Evolutionary conservation across 345 rosid genomes (phyloP), one percentile per base, ranked within the genome.

Genomic region (Pistacia vera): DNA sequence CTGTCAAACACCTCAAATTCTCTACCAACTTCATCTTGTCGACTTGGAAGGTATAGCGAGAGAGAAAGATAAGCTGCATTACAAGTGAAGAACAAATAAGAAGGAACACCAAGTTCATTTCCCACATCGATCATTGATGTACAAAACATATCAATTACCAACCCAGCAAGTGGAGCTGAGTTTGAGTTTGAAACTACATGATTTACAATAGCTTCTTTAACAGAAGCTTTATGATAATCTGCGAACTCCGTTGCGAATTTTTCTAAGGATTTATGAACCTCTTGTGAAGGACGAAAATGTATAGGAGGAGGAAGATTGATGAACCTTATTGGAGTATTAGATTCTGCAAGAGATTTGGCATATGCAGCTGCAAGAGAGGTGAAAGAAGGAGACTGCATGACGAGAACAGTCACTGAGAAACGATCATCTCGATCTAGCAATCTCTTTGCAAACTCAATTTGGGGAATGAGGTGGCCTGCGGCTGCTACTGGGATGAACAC

Each of bases 121-220:
- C 82, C 90, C 5, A 85, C 68, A 60, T 87, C 88, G 14, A 85
- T 68, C 76, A 82, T 70, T 8, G 80, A 1, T 5, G 75, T 28
- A 76, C 85, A 81, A 51, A 87, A 83, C 75, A 85, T 11, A 73
- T 81, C 90, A 16, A 81, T 11, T 8, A 85, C 72, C 58, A 87
- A 60, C 25, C 83, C 88, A 1, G 78, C 85, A 10, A 84, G 17
- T 10, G 61, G 68, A 61, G 59, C 55, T 16, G 62, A 25, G 7
- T 70, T 41, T 9, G 38, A 30, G 7, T 70, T 41, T 13, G 38
- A 30, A 1, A 57, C 30, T 2, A 56, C 65, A 38, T 74, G 72
- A 5, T 75, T n/a, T 11, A 68, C 22, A 28, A 81, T 74, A 8
- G 73, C 72, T 18, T 73, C 54, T 52, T 71, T 68, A 64, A 81